Base-by-base conservation (phyloP, 202 grass and related monocot species). In the Setaria viridis region DNA sequence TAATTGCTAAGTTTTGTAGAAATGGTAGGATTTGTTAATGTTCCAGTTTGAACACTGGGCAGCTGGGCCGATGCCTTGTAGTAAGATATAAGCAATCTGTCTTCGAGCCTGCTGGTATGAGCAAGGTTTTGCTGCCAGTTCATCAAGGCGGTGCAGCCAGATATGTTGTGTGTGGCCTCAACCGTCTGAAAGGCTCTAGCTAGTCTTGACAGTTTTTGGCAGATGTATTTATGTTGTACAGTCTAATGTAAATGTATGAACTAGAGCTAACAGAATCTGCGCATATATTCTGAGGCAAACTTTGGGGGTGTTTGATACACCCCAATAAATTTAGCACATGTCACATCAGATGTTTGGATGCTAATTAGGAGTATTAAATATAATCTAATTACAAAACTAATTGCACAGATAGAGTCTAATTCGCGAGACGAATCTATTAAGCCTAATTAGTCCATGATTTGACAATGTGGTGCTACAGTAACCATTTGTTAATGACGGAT, bases 161-260 rank as follows among this genome's bases (percentile, higher is more conserved):
- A 75, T 64, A 11, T 29, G 0, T 62, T 86, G 2, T 51, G 11
- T 45, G 2, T 32, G 47, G 12, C 12, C 3, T 50, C 48, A 15
- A 4, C 48, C 48, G 12, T 50, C 48, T 50, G 48, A 14, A 13
- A 50, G 11, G 11, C 11, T 48, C 48, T 50, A 15, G 48, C 55
- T 12, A 79, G 63, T 20, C 55, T 32, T 32, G 76, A 72, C 32
- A 5, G 13, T 43, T 72, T 64, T 63, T 5, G 15, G 13, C 77
- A 11, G 74, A 37, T 88, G 86, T 78, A 35, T 84, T 82, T 56
- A 72, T 84, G 30, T 48, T 84, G 74, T 88, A 84, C 74, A 73
- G 56, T 39, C 45, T 47, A 48, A 47, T 25, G 67, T 55, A 37
- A 88, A 79, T 55, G 16, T 84, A 72, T 64, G 63, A 33, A 42